Conservation (phyloP, 2,329 filamentous ascomycete genomes). For the Fusarium anguioides region DNA sequence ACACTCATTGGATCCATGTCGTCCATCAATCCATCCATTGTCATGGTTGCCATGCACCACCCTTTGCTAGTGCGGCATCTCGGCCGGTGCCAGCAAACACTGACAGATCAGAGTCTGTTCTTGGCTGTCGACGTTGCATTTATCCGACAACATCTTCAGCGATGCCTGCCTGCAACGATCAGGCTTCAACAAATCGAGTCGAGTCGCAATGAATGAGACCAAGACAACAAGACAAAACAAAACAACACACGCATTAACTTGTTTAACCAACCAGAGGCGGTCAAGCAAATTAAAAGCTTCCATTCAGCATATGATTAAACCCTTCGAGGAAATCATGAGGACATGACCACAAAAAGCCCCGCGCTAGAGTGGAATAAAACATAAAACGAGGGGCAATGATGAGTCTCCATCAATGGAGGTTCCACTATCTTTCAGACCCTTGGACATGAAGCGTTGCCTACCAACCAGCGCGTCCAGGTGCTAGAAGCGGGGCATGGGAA, state of each 20-base stretch:
- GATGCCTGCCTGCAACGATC: not conserved
- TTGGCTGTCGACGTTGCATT: constrained; percentile 22
- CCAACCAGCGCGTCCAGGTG: constrained; percentile 18
- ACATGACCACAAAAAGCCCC: constrained; percentile 37
- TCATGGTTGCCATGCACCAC: constrained; percentile 12
- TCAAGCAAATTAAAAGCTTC: constrained; percentile 12
- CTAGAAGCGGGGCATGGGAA: constrained; percentile 39
- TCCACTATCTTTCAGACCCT: too few relatives aligned
- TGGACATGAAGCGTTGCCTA: not conserved
- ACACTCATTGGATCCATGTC: constrained; percentile 8
- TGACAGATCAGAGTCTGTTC: too few relatives aligned
- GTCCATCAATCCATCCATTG: not conserved
- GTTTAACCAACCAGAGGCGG: not conserved
- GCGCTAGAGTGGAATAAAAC: constrained; percentile 37
- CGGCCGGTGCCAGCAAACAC: constrained; percentile 14
- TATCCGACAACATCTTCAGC: constrained; percentile 18
- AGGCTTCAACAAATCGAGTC: not conserved
- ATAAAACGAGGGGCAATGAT: constrained; percentile 39
- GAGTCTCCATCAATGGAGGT: too few relatives aligned
- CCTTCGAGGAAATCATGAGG: constrained; percentile 25
- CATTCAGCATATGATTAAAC: constrained; percentile 7
- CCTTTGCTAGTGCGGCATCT: constrained; percentile 12
- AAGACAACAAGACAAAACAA: not conserved
- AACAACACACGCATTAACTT: not conserved
- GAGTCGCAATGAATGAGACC: not conserved